Evolutionary conservation across 208 protist genomes (phyloP).

Genomic region (Trichomonas gallinae): DNA sequence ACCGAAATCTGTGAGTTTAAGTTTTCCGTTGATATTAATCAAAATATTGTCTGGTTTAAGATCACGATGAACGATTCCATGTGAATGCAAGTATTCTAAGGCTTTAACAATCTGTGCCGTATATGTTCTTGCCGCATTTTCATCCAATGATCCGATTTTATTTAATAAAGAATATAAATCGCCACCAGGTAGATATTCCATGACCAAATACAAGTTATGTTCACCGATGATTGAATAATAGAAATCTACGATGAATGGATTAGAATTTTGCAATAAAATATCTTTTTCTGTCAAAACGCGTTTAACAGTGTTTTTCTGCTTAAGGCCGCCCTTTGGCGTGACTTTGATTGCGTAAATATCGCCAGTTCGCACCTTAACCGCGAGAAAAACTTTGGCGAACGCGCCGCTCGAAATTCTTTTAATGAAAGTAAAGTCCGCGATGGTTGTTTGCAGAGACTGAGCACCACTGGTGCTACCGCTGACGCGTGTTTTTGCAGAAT

Average conservation of each 20-base stretch:
- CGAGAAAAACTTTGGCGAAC: slow-evolving; percentile 50
- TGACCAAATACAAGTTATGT: slow-evolving; percentile 51
- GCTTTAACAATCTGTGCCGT: slow-evolving; percentile 51
- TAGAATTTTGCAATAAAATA: neutral
- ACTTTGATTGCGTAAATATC: slow-evolving; percentile 54
- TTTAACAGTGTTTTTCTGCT: neutral
- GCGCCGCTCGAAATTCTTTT: slow-evolving; percentile 52
- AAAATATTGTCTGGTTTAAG: slow-evolving; percentile 59
- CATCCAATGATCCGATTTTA: slow-evolving; percentile 42
- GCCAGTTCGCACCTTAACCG: slow-evolving; percentile 43
- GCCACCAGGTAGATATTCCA: slow-evolving; percentile 57
- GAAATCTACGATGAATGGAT: neutral
- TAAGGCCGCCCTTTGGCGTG: neutral
- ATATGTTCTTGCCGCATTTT: slow-evolving; percentile 46
- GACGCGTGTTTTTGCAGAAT: neutral
- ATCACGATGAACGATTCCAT: slow-evolving; percentile 49
- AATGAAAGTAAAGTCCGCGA: slow-evolving; percentile 51
- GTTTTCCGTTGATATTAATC: slow-evolving; percentile 40
- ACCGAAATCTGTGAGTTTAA: slow-evolving; percentile 36
- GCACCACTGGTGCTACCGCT: neutral
- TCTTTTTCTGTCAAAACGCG: neutral
- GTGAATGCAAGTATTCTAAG: slow-evolving; percentile 46
- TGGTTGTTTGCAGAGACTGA: neutral
- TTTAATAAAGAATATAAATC: slow-evolving; percentile 61
- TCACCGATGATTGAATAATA: slow-evolving; percentile 16